phyloP scores from a whole-genome alignment of 208 protist species.

The Phytomonas francai region DNA sequence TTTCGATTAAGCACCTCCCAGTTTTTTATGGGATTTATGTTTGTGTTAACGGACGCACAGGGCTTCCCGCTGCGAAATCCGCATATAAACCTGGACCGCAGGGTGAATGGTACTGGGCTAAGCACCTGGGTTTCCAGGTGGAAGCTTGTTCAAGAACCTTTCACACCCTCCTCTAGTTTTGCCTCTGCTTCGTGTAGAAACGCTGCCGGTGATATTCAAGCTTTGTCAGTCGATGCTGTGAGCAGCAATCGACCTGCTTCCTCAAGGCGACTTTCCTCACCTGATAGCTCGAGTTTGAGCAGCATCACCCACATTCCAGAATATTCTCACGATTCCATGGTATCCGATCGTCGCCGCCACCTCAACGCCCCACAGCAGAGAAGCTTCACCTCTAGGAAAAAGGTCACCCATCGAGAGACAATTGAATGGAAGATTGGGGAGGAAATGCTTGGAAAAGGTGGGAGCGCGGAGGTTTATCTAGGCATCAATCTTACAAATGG shows the following conservation, averaged over 20 bases:
- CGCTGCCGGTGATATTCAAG: not conserved
- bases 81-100: conserved; percentile 8
- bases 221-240: conserved; percentile 4
- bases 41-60: conserved; percentile 61
- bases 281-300: conserved; percentile 32
- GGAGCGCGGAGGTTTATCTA: conserved; percentile 84
- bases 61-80: conserved; percentile 36
- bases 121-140: conserved; percentile 10
- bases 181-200: not conserved
- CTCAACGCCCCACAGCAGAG: not conserved
- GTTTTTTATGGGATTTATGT: conserved; percentile 86
- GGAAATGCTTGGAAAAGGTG: conserved; percentile 86
- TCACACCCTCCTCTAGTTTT: conserved; percentile 1
- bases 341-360: not conserved
- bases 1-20: conserved; percentile 73
- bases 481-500: conserved; percentile 88
- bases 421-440: conserved; percentile 90
- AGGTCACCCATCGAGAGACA: conserved; percentile 35
- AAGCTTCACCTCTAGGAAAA: conserved; percentile 5
- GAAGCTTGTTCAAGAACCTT: not conserved
- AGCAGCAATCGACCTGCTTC: conserved; percentile 22
- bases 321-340: not conserved
- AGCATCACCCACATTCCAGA: conserved; percentile 16
- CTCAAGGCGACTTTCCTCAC: conserved; percentile 27
- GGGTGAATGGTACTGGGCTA: conserved; percentile 8